Percentiles rank a stretch among this genome's conserved stretches.
Conservation (phyloP, 2,329 filamentous ascomycete species). For the Ophiosphaerella herpotricha region DNA sequence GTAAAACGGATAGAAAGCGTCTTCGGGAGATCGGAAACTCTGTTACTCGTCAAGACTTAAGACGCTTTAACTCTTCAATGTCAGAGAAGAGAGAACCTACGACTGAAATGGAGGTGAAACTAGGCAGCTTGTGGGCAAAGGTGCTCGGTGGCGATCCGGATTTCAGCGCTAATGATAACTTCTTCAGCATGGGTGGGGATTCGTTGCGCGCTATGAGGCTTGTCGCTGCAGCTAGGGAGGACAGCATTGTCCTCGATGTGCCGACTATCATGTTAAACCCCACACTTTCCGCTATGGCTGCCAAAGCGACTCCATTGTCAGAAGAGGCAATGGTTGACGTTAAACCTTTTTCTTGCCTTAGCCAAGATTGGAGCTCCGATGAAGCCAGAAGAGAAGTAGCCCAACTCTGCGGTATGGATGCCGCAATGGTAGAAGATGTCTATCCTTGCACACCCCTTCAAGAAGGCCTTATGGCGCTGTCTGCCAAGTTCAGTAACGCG, state of each 20-base stretch:
- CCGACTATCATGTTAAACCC: slow-evolving; percentile 60
- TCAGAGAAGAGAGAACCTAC: slow-evolving; percentile 51
- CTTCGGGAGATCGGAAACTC: slow-evolving; percentile 40
- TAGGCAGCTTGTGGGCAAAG: slow-evolving; percentile 38
- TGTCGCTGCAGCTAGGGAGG: slow-evolving; percentile 58
- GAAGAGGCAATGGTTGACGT: slow-evolving; percentile 26
- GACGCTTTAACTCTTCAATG: slow-evolving; percentile 35
- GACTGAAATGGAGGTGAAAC: slow-evolving; percentile 36
- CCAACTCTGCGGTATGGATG: slow-evolving; percentile 33
- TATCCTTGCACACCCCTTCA: slow-evolving; percentile 51
- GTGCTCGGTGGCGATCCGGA: slow-evolving; percentile 39
- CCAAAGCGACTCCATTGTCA: slow-evolving; percentile 29
- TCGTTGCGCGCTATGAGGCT: slow-evolving; percentile 61
- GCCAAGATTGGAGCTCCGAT: slow-evolving; percentile 29
- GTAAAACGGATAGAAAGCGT: slow-evolving; percentile 44
- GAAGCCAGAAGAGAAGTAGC: slow-evolving; percentile 46
- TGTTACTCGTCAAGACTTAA: slow-evolving; percentile 38
- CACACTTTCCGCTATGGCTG: slow-evolving; percentile 53
- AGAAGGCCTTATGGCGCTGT: slow-evolving; percentile 49
- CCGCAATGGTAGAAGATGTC: slow-evolving; percentile 42
- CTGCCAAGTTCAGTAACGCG: slow-evolving; percentile 41
- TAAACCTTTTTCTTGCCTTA: slow-evolving; percentile 41
- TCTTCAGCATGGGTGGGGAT: slow-evolving; percentile 56
- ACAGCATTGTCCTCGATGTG: slow-evolving; percentile 58
- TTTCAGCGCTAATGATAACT: slow-evolving; percentile 45